Evolutionary conservation across 202 grass and related monocot species (phyloP), one percentile per base, ranked within the genome.

Genomic region (Schoenoplectus triqueter): DNA sequence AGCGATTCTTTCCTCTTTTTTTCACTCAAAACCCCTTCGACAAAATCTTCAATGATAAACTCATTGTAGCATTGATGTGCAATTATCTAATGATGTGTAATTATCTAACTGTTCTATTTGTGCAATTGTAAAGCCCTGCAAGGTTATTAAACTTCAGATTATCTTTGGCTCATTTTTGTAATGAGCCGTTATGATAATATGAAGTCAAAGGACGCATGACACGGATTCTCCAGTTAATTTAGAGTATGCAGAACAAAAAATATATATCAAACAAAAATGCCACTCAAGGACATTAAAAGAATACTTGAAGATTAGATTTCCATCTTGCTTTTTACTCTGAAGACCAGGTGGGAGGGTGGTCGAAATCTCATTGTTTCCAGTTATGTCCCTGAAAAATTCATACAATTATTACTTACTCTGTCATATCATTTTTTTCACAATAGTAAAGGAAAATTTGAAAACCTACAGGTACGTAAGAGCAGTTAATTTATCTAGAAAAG

Each of bases 391-490:
- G 67, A 70, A 46, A 64, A 9, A 46, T 15, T 2, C 41, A 47
- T 47, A 70, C 46, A 70, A 70, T 5, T 4, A 70, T 17, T 46
- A 70, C 0, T 2, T 0, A 47, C n/a, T 47, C 15, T 15, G 0
- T n/a, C 6, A n/a, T 47, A 40, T 47, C 13, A 13, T 44, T 44
- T 3, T 42, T 41, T 15, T 45, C 5, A n/a, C 5, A 5, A 70
- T 46, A 15, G 46, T 45, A 46, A 70, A 46, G 13, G 41, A n/a
- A 17, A 47, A 70, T 7, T 2, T 44, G 13, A 7, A 17, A 46
- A 70, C 72, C 0, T 76, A 76, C 49, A 76, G 20, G 50, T 55
- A 76, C 14, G 18, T 52, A 40, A 76, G 72, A 39, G 49, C 48
- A 55, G 49, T 6, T 55, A 76, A 76, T 55, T 55, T 19, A 56